Evolutionary conservation across 2,329 filamentous ascomycete species (phyloP).

Genomic region (Beauveria australis): DNA sequence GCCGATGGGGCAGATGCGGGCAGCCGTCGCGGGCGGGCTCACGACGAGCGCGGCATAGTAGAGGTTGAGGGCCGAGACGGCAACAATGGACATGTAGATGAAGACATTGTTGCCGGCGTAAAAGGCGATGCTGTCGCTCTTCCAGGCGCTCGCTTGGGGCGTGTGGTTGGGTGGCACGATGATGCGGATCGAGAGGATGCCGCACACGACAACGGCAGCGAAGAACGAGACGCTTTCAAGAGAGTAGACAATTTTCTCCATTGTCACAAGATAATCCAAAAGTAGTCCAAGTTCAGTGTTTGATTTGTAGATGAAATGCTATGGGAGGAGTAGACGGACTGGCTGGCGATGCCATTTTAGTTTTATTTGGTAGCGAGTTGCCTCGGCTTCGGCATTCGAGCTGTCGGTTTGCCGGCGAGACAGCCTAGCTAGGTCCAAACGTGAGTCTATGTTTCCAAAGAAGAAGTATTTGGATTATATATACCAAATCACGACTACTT

Average conservation of each 20-base stretch:
- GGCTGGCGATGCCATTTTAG: not conserved
- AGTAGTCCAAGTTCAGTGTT: not conserved
- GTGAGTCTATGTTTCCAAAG: no score
- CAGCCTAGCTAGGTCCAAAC: no score
- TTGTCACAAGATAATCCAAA: not conserved
- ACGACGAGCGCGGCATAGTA: not conserved
- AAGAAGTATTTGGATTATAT: no score
- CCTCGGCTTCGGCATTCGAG: not conserved
- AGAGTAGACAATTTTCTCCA: not conserved
- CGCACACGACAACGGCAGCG: not conserved
- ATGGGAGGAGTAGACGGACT: not conserved
- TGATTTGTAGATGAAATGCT: not conserved
- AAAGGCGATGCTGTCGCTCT: not conserved
- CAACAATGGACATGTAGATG: not conserved
- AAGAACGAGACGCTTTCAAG: not conserved
- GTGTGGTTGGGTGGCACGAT: not conserved
- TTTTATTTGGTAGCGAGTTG: not conserved
- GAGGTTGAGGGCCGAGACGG: not conserved
- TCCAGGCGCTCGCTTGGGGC: not conserved
- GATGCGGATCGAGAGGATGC: not conserved
- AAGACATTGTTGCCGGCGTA: not conserved
- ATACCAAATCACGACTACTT: no score
- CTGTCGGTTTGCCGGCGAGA: not conserved
- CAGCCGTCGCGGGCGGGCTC: not conserved
- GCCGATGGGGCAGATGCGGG: not conserved